Base-by-base conservation (phyloP, 2,329 filamentous ascomycete species). In the Trichoderma polysporum region DNA sequence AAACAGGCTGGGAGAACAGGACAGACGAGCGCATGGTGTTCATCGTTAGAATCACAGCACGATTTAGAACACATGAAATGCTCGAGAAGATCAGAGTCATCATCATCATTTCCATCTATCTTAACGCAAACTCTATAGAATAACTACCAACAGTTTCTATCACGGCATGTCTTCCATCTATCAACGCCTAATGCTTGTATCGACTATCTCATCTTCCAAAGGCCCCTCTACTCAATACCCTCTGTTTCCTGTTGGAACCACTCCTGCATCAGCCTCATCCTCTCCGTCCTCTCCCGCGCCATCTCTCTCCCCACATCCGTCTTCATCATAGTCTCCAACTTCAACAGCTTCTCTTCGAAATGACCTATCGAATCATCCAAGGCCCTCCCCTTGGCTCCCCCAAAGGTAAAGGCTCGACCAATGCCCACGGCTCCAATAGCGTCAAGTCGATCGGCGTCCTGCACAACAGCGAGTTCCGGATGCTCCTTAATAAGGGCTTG, bases 401-500 rank as follows among this genome's bases (percentile, higher is more conserved):
- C 88, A 76, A 88, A 97, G 4, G 78, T 74, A 71, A 81, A 81
- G 7, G 75, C 87, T 50, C 94, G 83, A 2, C 87, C 94, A 66
- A 97, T 89, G 0, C 94, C 94, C 33, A 97, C 86, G 0, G 91
- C 92, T 1, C 94, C 94, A 58, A 97, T 89, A 4, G 93, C 91
- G 79, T 98, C 94, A n/a, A 98, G 82, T 7, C 94, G 85, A 80
- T 97, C 94, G 4, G 94, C 94, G 77, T 97, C 94, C 79, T 97
- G 94, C 35, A 97, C 93, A 56, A 97, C 86, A 0, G 88, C 93
- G 37, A 81, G 74, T 71, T 80, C 79, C 1, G 92, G 92, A 75
- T 91, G 82, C 33, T 79, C 74, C 6, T 75, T 76, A n/a, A 96
- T 81, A n/a, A 94, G 81, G 1, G 80, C 77, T n/a, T 77, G 78